These are phyloP conservation scores for Selenicereus undatus DNA, from an alignment of 148 eudicot genomes.

Conservation along the genomic window DNA sequence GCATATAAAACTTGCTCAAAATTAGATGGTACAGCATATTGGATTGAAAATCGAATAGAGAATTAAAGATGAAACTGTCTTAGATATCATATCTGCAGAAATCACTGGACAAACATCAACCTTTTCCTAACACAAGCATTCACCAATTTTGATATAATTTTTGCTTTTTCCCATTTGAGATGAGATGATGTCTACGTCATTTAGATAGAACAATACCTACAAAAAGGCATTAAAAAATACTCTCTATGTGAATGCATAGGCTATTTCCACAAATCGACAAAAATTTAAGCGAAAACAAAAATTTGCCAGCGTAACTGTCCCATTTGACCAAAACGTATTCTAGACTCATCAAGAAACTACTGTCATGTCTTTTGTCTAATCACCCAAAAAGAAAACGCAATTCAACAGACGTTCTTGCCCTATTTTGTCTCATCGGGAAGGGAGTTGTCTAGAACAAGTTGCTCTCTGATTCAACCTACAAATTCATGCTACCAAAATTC, in stretches of 20 bases:
- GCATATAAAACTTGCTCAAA: background rate
- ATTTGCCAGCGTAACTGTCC: background rate
- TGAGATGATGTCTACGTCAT: constrained; percentile 6
- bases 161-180: too few species aligned
- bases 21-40: background rate
- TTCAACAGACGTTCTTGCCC: background rate
- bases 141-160: background rate
- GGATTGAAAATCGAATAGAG: background rate
- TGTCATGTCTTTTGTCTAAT: constrained; percentile 1
- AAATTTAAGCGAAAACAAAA: background rate
- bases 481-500: background rate
- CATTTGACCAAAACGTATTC: background rate
- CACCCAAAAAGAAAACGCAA: background rate
- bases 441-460: background rate
- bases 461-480: background rate
- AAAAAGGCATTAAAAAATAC: background rate
- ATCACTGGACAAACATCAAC: background rate
- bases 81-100: background rate
- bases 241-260: background rate
- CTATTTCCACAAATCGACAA: background rate
- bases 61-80: background rate
- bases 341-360: background rate
- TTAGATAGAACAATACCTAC: background rate
- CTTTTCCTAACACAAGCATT: background rate
- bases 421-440: background rate